phyloP scores from a whole-genome alignment of 2,329 filamentous ascomycete genomes.

The Coniochaeta sp. region DNA sequence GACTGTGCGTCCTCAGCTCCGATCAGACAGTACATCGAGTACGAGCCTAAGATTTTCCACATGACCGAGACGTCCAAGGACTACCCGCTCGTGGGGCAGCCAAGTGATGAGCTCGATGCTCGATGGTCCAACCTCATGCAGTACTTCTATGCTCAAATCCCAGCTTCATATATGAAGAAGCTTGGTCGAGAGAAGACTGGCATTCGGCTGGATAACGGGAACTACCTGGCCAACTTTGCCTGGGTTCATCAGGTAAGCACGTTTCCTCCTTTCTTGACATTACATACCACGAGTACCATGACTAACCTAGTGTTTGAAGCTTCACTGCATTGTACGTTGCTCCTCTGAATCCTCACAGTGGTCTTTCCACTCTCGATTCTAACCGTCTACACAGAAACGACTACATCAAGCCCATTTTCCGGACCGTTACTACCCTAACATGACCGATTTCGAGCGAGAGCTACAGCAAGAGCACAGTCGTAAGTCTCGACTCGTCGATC shows the following conservation, averaged over 20 bases:
- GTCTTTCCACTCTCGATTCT: conserved; percentile 2
- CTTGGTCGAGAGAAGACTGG: conserved; percentile 12
- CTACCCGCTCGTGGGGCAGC: conserved; percentile 10
- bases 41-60: conserved; percentile 1
- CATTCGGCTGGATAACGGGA: conserved; percentile 14
- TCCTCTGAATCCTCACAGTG: conserved; percentile 7
- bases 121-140: conserved; percentile 14
- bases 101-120: conserved; percentile 9
- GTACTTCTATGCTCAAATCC: conserved; percentile 15
- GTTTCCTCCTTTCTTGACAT: not conserved
- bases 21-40: conserved; percentile 2
- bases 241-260: conserved; percentile 11
- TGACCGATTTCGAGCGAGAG: conserved; percentile 15
- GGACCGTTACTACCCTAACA: conserved; percentile 13
- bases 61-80: conserved; percentile 1
- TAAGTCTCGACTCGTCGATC: conserved; percentile 4
- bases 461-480: conserved; percentile 14
- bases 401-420: conserved; percentile 17
- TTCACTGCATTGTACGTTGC: conserved; percentile 13
- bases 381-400: conserved; percentile 10
- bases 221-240: conserved; percentile 16
- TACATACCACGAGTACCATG: not conserved
- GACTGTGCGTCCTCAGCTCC: not conserved
- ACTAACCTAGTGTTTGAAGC: not conserved
- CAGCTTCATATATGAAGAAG: conserved; percentile 13